Conservation (phyloP, 2,329 filamentous ascomycete species). For the Beauveria sp. region DNA sequence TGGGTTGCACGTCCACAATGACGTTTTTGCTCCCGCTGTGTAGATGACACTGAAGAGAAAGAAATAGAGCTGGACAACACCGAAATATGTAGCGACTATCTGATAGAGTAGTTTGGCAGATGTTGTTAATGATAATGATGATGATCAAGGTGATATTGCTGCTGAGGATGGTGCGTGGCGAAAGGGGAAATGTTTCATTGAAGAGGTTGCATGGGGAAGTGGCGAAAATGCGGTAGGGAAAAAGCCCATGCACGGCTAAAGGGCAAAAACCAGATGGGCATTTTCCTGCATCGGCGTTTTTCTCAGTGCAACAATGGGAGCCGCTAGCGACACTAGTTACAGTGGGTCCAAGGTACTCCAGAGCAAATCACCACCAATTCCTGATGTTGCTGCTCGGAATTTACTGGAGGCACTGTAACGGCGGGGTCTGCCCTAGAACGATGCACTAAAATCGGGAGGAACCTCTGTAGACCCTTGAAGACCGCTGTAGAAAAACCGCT, state of each 20-base stretch:
- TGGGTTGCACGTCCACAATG: background rate
- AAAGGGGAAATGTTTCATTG: background rate
- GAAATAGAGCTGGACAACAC: background rate
- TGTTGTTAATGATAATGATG: background rate
- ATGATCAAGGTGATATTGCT: background rate
- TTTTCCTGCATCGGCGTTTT: background rate
- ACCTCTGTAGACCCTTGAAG: background rate
- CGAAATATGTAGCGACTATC: too few relatives aligned
- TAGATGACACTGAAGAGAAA: background rate
- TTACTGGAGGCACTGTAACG: background rate
- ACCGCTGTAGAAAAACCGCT: background rate
- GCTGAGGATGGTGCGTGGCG: background rate
- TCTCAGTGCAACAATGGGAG: background rate
- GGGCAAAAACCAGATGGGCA: background rate
- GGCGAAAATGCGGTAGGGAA: background rate
- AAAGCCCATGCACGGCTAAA: background rate
- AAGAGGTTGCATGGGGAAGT: slow-evolving; percentile 1
- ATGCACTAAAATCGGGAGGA: background rate
- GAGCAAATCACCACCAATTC: too few relatives aligned
- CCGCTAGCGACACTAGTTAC: too few relatives aligned
- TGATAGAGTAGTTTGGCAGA: too few relatives aligned
- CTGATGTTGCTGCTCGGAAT: too few relatives aligned
- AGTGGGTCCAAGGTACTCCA: too few relatives aligned
- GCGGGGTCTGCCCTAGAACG: background rate
- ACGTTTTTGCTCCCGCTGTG: background rate